Base-by-base conservation (phyloP, 2,329 filamentous ascomycete species). In the Remersonia thermophila region DNA sequence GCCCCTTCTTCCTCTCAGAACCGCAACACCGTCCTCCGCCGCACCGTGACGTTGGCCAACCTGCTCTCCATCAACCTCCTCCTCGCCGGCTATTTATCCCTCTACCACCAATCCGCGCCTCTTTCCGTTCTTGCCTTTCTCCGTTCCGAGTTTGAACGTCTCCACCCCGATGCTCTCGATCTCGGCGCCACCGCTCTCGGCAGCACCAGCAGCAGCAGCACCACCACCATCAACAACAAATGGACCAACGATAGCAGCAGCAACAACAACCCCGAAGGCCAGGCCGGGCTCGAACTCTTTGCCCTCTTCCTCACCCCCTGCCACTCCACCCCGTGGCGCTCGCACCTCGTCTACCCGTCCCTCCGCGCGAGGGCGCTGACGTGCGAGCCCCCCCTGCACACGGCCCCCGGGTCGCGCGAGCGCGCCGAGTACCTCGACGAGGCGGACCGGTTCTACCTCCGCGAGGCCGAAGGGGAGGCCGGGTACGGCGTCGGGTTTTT, bases 301-400 rank as follows among this genome's bases (percentile, higher is more conserved):
- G 74, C 79, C 25, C 80, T 81, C 14, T 95, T 96, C 60, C 69
- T 98, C 16, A 93, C 87, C 71, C 91, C 91, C 8, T 98, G 91
- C 61, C 91, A 98, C 65, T 83, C 82, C 46, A 96, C 89, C 0
- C 89, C 91, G 2, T 96, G 91, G 89, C 81, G 87, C 50, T 86
- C 81, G 12, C 83, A 93, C 52, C 70, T 96, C 27, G 67, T 93
- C 42, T 73, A 91, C 52, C 73, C 83, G 0, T 62, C 65, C 20
- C 75, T 95, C 36, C 62, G 73, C 39, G 86, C 85, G 3, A 87
- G 87, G 66, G 89, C 87, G 0, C 65, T 96, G 12, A 81, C 82
- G 5, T 98, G 91, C 57, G 87, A 95, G 48, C 91, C 91, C 2
- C 91, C 91, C 0, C 61, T 98, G 10, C 62, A 79, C 49, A 73